Evolutionary conservation across 2,329 filamentous ascomycete species (phyloP).

Genomic region (Aspergillus sp.): DNA sequence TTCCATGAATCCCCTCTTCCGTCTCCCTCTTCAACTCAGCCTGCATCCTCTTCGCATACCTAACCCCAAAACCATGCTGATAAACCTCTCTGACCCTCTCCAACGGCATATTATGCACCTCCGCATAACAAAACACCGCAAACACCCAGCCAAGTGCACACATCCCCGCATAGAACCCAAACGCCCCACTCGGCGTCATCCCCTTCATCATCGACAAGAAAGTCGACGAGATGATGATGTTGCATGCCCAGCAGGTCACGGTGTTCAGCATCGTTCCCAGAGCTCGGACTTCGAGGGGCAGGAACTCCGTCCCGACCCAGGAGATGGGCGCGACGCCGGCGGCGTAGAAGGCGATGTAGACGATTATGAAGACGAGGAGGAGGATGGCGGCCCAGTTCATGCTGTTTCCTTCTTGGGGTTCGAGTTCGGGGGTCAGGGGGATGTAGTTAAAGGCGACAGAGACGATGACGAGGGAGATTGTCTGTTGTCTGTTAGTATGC

Average conservation of each 20-base stretch:
- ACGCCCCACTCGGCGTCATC: constrained; percentile 44
- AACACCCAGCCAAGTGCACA: constrained; percentile 44
- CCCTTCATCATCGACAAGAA: constrained; percentile 46
- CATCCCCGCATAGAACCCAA: constrained; percentile 47
- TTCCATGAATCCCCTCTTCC: neutral
- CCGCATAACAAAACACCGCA: constrained; percentile 47
- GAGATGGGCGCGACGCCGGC: constrained; percentile 42
- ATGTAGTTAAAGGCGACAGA: constrained; percentile 43
- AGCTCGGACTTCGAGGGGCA: constrained; percentile 44
- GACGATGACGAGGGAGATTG: constrained; percentile 20
- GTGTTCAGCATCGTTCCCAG: constrained; percentile 42
- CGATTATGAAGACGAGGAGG: constrained; percentile 40
- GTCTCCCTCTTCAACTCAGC: constrained; percentile 20
- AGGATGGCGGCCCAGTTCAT: constrained; percentile 31
- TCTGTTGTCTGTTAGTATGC: constrained; percentile 7
- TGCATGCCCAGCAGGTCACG: constrained; percentile 32
- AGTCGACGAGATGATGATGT: constrained; percentile 45
- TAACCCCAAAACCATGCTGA: constrained; percentile 42
- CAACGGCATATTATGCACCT: constrained; percentile 50
- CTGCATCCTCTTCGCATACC: constrained; percentile 35
- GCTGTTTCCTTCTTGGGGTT: constrained; percentile 23
- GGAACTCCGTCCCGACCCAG: constrained; percentile 44
- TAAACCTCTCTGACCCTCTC: constrained; percentile 51
- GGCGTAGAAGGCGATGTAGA: constrained; percentile 40
- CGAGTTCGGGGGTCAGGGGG: constrained; percentile 38